Conservation (phyloP, 2,329 filamentous ascomycete species). For the Cryphonectria nitschkei region DNA sequence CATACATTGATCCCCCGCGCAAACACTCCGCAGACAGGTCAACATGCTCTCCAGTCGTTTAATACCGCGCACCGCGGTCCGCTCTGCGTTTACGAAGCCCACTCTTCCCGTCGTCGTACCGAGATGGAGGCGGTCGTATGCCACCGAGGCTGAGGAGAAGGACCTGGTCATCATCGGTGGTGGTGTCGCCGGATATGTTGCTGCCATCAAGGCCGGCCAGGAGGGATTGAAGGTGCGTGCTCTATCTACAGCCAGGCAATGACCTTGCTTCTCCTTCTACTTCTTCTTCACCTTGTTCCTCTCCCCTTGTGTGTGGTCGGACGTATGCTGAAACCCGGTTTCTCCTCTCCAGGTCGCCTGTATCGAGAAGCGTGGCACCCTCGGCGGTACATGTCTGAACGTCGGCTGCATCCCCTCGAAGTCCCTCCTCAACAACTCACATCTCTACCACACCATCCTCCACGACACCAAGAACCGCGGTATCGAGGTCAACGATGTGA, state of each 20-base stretch:
- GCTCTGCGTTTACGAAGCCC: slow-evolving; percentile 53
- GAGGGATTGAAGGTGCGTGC: slow-evolving; percentile 84
- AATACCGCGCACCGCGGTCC: slow-evolving; percentile 61
- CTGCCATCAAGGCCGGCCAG: slow-evolving; percentile 98
- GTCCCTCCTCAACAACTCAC: slow-evolving; percentile 98
- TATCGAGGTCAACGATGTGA: slow-evolving; percentile 96
- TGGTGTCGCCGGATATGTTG: slow-evolving; percentile 97
- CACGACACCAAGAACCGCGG: slow-evolving; percentile 97
- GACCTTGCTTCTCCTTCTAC: neutral
- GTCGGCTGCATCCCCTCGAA: slow-evolving; percentile 99
- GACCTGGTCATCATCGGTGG: slow-evolving; percentile 97
- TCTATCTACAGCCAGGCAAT: neutral
- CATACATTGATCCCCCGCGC: neutral
- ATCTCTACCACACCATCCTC: slow-evolving; percentile 94
- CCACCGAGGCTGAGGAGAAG: slow-evolving; percentile 76
- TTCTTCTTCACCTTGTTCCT: too few relatives aligned
- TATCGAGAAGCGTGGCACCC: slow-evolving; percentile 95
- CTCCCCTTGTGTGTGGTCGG: too few relatives aligned
- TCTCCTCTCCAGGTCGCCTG: slow-evolving; percentile 72
- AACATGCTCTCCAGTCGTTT: slow-evolving; percentile 64
- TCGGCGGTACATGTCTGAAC: slow-evolving; percentile 97
- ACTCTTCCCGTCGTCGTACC: slow-evolving; percentile 49
- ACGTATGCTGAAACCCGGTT: slow-evolving; percentile 1
- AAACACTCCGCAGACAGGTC: slow-evolving; percentile 1
- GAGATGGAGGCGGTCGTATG: slow-evolving; percentile 62